Evolutionary conservation across 768 basidiomycete species (phyloP).

Genomic region (Lentinula aciculospora): DNA sequence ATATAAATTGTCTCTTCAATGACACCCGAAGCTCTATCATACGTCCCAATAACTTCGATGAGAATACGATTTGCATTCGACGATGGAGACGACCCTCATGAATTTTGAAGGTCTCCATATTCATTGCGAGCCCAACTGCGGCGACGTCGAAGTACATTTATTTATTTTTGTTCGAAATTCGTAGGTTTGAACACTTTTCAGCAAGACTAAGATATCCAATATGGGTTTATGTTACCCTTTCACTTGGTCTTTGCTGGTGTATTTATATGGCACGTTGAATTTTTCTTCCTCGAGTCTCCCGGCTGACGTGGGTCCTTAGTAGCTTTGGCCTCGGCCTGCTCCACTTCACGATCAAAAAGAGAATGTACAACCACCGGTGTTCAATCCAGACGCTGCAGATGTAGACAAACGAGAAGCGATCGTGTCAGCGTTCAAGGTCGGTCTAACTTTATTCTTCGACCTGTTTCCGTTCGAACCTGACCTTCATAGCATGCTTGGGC

Average conservation of each 20-base stretch:
- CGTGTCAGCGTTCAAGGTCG: conserved; percentile 56
- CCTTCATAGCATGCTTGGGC: conserved; percentile 51
- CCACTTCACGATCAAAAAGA: not conserved
- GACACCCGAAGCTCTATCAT: no score
- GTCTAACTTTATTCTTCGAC: conserved; percentile 9
- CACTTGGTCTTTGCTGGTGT: not conserved
- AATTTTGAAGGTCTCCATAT: not conserved
- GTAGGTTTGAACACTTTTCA: not conserved
- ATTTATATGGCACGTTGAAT: not conserved
- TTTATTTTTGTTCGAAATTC: not conserved
- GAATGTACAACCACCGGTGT: not conserved
- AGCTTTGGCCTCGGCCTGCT: not conserved
- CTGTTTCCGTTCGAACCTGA: not conserved
- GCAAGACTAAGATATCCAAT: not conserved
- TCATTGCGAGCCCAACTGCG: not conserved
- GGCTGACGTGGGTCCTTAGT: not conserved
- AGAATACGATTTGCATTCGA: not conserved
- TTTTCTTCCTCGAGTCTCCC: not conserved
- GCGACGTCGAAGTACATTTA: not conserved
- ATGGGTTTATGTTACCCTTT: not conserved
- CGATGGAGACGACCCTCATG: not conserved
- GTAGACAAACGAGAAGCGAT: conserved; percentile 45
- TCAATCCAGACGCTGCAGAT: conserved; percentile 27
- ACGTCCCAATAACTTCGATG: not conserved
- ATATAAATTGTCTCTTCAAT: no score